Evolutionary conservation across 306 rosid species (phyloP), one percentile per base, ranked within the genome.

Genomic region (Canavalia ensiformis): DNA sequence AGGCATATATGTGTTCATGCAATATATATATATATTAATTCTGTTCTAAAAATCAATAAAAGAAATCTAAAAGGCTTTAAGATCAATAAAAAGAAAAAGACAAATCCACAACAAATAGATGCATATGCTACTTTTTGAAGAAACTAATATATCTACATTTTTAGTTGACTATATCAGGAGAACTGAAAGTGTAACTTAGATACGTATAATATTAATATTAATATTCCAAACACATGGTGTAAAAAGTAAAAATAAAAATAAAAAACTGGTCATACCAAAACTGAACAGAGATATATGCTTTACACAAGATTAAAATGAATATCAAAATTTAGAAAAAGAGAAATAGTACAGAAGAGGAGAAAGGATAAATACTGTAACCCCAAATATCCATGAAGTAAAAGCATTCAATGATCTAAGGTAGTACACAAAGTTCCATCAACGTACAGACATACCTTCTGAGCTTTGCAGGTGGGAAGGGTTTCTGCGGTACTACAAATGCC

Each of bases 381-480:
- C 68, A 60, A 67, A 62, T 68, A 57, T 78, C 84, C 79, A 68
- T 42, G 86, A 78, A 74, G 73, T 68, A 86, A 78, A 82, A 74
- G 82, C 71, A 68, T 42, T 67, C 10, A 72, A 45, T 77, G 81
- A 82, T 82, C 52, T 62, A 28, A 5, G 60, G 46, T 58, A 37
- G 77, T 80, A 72, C 70, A 77, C 78, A 72, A 73, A 72, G 85
- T 66, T 81, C 18, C 68, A 77, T 39, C 60, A 64, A n/a, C n/a
- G 86, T 86, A 86, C 86, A 78, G 88, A 86, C 84, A 82, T 74
- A 74, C 84, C 84, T 68, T 50, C 81, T 82, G 81, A 82, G 66
- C 35, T 65, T 71, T 63, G 75, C 88, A 85, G 83, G 28, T 62
- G 30, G 9, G 37, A n/a, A 47, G n/a, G 66, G 29, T 18, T 74